Evolutionary conservation across 345 rosid species (phyloP), one percentile per base, ranked within the genome.

Genomic region (Aquilaria sinensis): DNA sequence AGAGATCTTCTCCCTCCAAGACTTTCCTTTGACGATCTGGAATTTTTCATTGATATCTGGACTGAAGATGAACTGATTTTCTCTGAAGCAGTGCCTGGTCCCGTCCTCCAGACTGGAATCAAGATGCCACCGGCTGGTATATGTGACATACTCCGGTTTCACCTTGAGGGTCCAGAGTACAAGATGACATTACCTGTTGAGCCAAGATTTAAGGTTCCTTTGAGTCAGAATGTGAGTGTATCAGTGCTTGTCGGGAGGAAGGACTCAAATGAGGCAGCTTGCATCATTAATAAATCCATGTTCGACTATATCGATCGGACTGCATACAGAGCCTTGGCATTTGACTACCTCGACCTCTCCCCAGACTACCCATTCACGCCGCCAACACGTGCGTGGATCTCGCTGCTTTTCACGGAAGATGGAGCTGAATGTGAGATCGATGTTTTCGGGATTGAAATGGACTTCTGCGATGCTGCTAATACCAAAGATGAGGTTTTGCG

Each of bases 31-130:
- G 82, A 88, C 6, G 75, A 70, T 65, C 62, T 94, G 73, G 96
- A 91, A 56, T 94, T 94, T 58, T 94, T 70, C 71, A 78, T 91
- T 2, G 99, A 94, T 70, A 85, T 91, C 33, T 91, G 99, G 99
- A 54, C 80, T 0, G 99, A 81, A 34, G 93, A 84, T 59, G 69
- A 74, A 51, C 70, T 76, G 47, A 72, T 94, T 15, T 91, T 80
- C 81, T 94, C 99, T 0, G 96, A 85, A 48, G 88, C 86, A 48
- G 81, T 94, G 9, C 78, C 82, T 0, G 99, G 97, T 23, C 74
- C 84, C 60, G 76, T 69, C 51, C 71, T 94, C 31, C 81, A 72
- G 71, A 59, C 31, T 2, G 96, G 99, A 49, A 82, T 91, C 69
- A 72, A 75, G 67, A 64, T 41, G 31, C 83, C 74, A 12, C 89